Conservation (phyloP, 225 moss, liverwort and hornwort genomes). For the Thuidium tamariscinum region DNA sequence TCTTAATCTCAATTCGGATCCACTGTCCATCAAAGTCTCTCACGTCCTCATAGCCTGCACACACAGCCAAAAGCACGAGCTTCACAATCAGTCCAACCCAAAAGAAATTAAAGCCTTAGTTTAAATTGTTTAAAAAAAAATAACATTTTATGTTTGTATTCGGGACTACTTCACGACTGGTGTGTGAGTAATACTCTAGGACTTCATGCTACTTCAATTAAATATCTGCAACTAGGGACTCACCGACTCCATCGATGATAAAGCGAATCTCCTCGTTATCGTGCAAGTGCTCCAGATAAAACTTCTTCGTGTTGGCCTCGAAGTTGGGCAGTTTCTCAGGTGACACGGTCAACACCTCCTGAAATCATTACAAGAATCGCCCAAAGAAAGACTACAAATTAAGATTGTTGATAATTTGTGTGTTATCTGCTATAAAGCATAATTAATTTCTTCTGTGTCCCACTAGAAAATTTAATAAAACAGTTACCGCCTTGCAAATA, state of each 20-base stretch:
- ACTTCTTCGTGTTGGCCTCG: constrained; percentile 39
- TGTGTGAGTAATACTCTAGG: no score
- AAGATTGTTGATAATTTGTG: not conserved
- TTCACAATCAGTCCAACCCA: not conserved
- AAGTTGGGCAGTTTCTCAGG: constrained; percentile 42
- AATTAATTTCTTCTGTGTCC: not conserved
- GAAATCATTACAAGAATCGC: not conserved
- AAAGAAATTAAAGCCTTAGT: not conserved
- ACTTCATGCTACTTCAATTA: not conserved
- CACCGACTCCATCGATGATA: constrained; percentile 53
- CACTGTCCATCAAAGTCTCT: constrained; percentile 52
- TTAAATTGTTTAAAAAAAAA: not conserved
- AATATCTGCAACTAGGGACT: not conserved
- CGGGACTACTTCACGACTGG: not conserved
- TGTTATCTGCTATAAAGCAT: not conserved
- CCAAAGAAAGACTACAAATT: no score
- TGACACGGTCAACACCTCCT: constrained; percentile 59
- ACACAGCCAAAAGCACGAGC: not conserved
- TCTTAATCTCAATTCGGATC: constrained; percentile 49
- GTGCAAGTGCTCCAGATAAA: constrained; percentile 56
- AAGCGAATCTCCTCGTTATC: constrained; percentile 66
- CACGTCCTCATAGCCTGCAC: constrained; percentile 49
- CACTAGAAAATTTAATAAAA: not conserved
- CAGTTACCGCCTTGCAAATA: not conserved
- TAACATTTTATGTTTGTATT: not conserved